phyloP scores from a whole-genome alignment of 495 filamentous ascomycete species.

The Elasticomyces elasticus region DNA sequence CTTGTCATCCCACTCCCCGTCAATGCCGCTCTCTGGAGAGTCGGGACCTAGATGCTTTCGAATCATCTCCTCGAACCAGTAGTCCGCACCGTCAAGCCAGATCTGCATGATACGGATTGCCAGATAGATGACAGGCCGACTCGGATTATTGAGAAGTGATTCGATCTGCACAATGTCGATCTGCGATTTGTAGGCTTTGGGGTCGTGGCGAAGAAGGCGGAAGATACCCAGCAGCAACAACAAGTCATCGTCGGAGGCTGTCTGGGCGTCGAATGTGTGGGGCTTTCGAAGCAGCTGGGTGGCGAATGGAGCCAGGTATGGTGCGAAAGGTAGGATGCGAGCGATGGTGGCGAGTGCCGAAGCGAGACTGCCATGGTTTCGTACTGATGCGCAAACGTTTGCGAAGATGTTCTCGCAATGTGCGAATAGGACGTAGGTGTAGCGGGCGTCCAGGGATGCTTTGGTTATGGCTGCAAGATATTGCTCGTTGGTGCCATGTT shows the following conservation, averaged over 20 bases:
- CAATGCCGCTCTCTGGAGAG: slow-evolving; percentile 36
- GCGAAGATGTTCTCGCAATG: slow-evolving; percentile 62
- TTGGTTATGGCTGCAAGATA: slow-evolving; percentile 61
- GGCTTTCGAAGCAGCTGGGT: slow-evolving; percentile 26
- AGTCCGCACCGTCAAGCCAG: slow-evolving; percentile 71
- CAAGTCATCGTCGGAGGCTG: neutral
- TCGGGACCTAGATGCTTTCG: slow-evolving; percentile 50
- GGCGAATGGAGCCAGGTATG: slow-evolving; percentile 50
- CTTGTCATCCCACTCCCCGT: slow-evolving; percentile 65
- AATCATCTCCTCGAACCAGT: slow-evolving; percentile 60
- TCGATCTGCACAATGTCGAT: slow-evolving; percentile 58
- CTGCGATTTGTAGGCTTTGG: slow-evolving; percentile 49
- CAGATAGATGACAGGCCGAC: slow-evolving; percentile 60
- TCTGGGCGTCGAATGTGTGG: neutral
- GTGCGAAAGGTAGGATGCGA: slow-evolving; percentile 67
- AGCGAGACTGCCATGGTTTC: slow-evolving; percentile 36
- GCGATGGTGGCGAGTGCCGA: slow-evolving; percentile 64
- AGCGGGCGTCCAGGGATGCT: slow-evolving; percentile 53
- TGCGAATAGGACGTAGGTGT: slow-evolving; percentile 58
- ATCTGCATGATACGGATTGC: slow-evolving; percentile 69
- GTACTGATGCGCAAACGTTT: slow-evolving; percentile 72
- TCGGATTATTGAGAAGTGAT: slow-evolving; percentile 52
- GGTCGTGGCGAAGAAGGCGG: slow-evolving; percentile 66
- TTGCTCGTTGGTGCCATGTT: slow-evolving; percentile 47
- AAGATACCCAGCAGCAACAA: slow-evolving; percentile 57